Base-by-base conservation (phyloP, 441 rosid species). In the Pelargonium citronellum region DNA sequence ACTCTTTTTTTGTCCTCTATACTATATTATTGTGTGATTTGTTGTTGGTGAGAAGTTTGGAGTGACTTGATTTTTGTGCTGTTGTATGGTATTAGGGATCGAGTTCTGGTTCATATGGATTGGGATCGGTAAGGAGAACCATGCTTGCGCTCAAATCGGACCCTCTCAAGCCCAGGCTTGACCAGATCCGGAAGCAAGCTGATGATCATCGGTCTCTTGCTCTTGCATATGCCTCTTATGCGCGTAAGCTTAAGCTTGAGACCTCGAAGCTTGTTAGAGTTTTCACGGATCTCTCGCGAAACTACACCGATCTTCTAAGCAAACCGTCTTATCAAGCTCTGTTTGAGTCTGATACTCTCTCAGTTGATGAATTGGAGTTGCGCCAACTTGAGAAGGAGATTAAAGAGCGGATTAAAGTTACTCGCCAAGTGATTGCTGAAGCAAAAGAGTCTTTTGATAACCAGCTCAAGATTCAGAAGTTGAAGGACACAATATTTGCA, bases 231-330 rank as follows among this genome's bases (percentile, higher is more conserved):
- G 96, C 96, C 0, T 91, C 97, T 7, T 95, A 95, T 70, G 97
- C 97, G n/a, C 79, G 97, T 7, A 95, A 95, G 80, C 90, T 95
- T 8, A 95, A 91, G 87, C 96, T 95, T 3, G 97, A 91, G 85
- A 90, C 88, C 76, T 88, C 96, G 4, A 95, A 89, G 78, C 90
- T 91, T 57, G 92, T 95, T 24, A 85, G 99, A 77, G 74, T 88
- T 78, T 92, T 95, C 68, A 96, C 95, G 0, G 99, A 95, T 85
- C 87, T 95, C 7, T 87, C 96, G 0, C 81, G 91, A 30, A 92
- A 88, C 75, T 90, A 86, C 76, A 81, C 89, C 1, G 99, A 95
- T 88, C 89, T 92, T 17, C 71, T 95, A 41, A 85, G 80, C 72
- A 92, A 95, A 47, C 95, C 98, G 0, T 51, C 82, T 0, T 90